Evolutionary conservation across 2,329 filamentous ascomycete species (phyloP), one percentile per base, ranked within the genome.

Genomic region (Plectosphaerella plurivora): DNA sequence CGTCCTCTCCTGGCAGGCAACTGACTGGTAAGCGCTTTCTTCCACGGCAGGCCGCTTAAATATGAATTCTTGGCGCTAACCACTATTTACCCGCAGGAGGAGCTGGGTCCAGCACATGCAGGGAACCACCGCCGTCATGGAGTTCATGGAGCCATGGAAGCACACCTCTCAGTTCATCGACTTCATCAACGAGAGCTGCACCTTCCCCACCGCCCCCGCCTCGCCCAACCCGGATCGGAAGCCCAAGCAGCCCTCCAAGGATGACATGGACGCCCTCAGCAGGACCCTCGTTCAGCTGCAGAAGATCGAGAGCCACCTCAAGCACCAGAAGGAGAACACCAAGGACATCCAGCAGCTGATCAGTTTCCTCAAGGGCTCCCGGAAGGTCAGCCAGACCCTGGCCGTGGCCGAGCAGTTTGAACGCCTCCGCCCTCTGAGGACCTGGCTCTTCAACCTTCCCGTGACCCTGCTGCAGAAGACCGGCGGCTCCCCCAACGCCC

Each of bases 371-470:
- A 85, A 88, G 69, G 81, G 85, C 42, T 79, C 89, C 53, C 84
- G 84, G 63, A 84, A 88, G 66, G 84, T 89, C 58, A 83, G 84
- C 64, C 83, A 86, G 5, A 79, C 80, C 12, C 79, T 88, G 57
- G 83, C 85, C 22, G 84, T 91, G 22, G 87, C 90, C 57, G 86
- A 95, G 65, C 90, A 96, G 64, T 97, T 97, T 66, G 88, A 91
- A 63, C 88, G 92, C 58, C 82, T 97, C 11, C 92, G 95, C 58
- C 87, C 90, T 10, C 80, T 99, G 54, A 83, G 92, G 51, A 89
- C 89, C 60, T 97, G 93, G 91, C 82, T 97, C 15, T 96, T 97
- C 72, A 97, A 93, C 91, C 83, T 96, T 51, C 94, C 94, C 1
- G 86, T 96, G 35, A 84, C 86, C 59, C 87, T 92, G 61, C 79